These are phyloP conservation scores for Clitopilus hobsonii DNA, from an alignment of 768 basidiomycete genomes.

Conservation along the genomic window DNA sequence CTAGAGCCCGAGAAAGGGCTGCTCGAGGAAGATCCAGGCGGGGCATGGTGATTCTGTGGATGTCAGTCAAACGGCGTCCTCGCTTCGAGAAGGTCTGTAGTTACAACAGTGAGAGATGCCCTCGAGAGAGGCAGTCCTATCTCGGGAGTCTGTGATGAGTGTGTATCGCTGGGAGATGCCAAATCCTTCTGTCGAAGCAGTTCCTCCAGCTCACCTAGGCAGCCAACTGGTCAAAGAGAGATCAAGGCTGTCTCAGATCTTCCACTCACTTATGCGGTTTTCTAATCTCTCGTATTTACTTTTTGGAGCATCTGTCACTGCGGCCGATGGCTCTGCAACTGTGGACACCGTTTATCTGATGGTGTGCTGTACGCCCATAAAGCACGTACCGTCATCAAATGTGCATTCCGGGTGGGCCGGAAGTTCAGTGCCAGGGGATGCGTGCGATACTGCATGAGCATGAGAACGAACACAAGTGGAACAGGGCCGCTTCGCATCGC, in stretches of 20 bases:
- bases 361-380: background rate
- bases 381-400: constrained; percentile 60
- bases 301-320: constrained; percentile 46
- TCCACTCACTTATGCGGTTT: constrained; percentile 57
- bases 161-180: constrained; percentile 8
- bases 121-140: background rate
- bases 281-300: constrained; percentile 62
- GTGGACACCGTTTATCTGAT: background rate
- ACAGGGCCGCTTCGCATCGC: constrained; percentile 74
- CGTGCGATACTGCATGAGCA: constrained; percentile 61
- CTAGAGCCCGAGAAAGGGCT: background rate
- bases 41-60: background rate
- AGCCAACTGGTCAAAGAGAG: constrained; percentile 1
- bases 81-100: background rate
- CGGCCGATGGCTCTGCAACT: constrained; percentile 36
- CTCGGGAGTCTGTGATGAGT: constrained; percentile 7
- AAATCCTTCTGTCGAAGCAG: constrained; percentile 57
- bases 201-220: constrained; percentile 61
- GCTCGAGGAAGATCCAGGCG: background rate
- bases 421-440: constrained; percentile 48
- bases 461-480: constrained; percentile 76
- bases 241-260: background rate
- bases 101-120: background rate
- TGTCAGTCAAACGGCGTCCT: background rate
- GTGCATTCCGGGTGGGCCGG: constrained; percentile 65